Evolutionary conservation across 495 filamentous ascomycete genomes (phyloP), one percentile per base, ranked within the genome.

Genomic region (Cercophora scortea): DNA sequence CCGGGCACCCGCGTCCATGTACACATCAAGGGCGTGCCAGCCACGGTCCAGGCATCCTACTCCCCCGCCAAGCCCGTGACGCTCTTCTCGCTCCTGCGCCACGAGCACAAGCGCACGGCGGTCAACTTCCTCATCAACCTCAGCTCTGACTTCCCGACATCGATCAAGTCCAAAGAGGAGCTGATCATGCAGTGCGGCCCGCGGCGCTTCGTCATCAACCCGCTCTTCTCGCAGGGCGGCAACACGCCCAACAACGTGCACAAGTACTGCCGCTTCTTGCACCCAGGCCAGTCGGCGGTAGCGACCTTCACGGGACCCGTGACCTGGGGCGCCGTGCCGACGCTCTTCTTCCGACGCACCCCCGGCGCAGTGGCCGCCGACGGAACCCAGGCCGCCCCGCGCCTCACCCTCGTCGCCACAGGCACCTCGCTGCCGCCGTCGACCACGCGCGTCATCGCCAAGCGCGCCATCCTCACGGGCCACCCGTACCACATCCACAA

Each of bases 401-500:
- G 74, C 2, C 73, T 93, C 17, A 76, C 81, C 32, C 77, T 96
- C 38, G 80, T 96, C 46, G 93, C 78, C 17, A 93, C 86, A 4
- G 93, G 94, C 46, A 96, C 92, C 2, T 80, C 85, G 32, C 81
- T 95, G 32, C 80, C 89, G 0, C 85, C 90, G 5, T 89, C 88
- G 10, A 86, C 81, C 8, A 71, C 74, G 32, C 86, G 94, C 41
- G 85, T 97, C 15, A 82, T 97, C 49, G 90, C 91, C 54, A 98
- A 98, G 71, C 85, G 93, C 49, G 84, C 93, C 56, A 90, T 97
- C 54, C 77, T 98, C 50, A 95, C 93, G 0, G 93, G 93, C 39
- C 93, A 97, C 66, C 92, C 94, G 0, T 95, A 87, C 74, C 96
- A 98, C 75, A 97, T 98, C 60, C 91, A 98, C 79, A 93, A 92